A percentile compares a stretch with the other conserved stretches of the same genome.
Conservation (phyloP, 495 filamentous ascomycete genomes). For the Talaromyces ruber region DNA sequence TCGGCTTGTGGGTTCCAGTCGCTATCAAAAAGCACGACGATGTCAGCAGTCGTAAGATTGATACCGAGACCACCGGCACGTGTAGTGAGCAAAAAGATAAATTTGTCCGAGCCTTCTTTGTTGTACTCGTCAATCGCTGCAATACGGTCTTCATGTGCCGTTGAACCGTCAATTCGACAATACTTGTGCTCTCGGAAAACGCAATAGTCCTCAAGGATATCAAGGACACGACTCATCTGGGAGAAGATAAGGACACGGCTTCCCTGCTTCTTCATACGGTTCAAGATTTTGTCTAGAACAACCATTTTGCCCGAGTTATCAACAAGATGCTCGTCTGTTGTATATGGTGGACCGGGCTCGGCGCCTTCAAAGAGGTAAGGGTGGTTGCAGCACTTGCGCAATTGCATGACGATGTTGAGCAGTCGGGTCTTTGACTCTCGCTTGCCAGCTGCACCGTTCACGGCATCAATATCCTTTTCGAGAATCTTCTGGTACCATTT, state of each 20-base stretch:
- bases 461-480: conserved; percentile 98
- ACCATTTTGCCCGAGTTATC: conserved; percentile 96
- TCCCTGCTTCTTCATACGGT: conserved; percentile 72
- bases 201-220: conserved; percentile 98
- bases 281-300: conserved; percentile 88
- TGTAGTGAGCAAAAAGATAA: conserved; percentile 95
- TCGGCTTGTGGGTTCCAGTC: conserved; percentile 99
- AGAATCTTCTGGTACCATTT: conserved; percentile 99
- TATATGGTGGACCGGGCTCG: conserved; percentile 95
- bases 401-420: conserved; percentile 99
- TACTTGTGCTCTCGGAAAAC: conserved; percentile 92
- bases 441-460: conserved; percentile 94
- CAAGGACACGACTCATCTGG: conserved; percentile 95
- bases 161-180: conserved; percentile 95
- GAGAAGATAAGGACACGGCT: conserved; percentile 97
- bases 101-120: conserved; percentile 89
- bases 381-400: conserved; percentile 98
- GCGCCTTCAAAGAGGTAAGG: conserved; percentile 98
- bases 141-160: conserved; percentile 96
- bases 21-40: conserved; percentile 97
- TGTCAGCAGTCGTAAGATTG: conserved; percentile 91
- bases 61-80: conserved; percentile 96
- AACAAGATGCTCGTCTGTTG: conserved; percentile 93
- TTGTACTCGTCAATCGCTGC: conserved; percentile 98
- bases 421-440: conserved; percentile 97